phyloP scores from a whole-genome alignment of 345 rosid genomes.

The Camelina sativa region DNA sequence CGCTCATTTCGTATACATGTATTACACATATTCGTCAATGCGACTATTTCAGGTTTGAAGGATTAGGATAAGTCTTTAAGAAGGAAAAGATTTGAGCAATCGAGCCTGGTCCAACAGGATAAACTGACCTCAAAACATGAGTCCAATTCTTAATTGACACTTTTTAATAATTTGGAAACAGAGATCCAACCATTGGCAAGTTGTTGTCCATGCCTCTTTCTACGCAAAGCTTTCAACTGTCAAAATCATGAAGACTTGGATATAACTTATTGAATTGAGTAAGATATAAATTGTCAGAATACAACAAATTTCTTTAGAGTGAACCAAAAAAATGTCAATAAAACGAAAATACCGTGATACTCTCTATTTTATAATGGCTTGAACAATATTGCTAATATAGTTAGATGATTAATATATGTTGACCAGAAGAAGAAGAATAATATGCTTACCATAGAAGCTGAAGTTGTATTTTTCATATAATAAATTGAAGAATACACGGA shows the following conservation, averaged over 20 bases:
- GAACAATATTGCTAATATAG: neutral
- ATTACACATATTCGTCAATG: neutral
- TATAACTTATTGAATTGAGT: constrained; percentile 21
- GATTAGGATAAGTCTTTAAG: neutral
- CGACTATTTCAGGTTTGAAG: neutral
- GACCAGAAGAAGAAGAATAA: neutral
- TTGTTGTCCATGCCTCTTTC: constrained; percentile 19
- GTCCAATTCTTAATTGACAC: constrained; percentile 1
- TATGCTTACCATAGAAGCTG: neutral
- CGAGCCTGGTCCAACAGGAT: neutral
- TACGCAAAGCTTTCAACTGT: constrained; percentile 31
- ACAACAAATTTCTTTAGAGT: neutral
- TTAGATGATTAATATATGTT: neutral
- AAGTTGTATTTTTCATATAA: too few species aligned
- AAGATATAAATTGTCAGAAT: constrained; percentile 1
- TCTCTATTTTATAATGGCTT: neutral
- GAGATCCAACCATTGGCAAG: constrained; percentile 16
- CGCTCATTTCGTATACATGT: too few species aligned
- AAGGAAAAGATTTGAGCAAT: neutral
- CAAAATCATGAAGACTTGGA: constrained; percentile 32
- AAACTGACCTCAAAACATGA: neutral
- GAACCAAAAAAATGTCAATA: neutral
- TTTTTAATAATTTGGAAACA: neutral
- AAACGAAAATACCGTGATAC: neutral
- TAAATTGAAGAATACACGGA: neutral